Conservation (phyloP, 75 land plant species). For the Larix kaempferi region DNA sequence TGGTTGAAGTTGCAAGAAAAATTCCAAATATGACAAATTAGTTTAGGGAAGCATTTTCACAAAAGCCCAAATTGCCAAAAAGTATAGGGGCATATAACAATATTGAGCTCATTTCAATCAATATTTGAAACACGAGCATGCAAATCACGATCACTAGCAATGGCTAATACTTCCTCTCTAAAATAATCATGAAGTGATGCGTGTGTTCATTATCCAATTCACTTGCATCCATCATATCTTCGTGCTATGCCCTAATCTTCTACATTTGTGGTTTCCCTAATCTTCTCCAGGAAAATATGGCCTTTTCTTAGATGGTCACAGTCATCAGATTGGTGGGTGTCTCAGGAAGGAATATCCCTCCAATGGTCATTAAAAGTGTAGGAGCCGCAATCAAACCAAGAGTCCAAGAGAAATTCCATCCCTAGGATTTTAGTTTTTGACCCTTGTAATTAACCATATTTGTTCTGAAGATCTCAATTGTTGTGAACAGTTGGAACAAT, state of each 20-base stretch:
- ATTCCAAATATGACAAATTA: conserved; percentile 56
- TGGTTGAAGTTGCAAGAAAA: conserved; percentile 46
- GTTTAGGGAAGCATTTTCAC: conserved; percentile 56
- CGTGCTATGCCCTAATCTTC: conserved; percentile 60
- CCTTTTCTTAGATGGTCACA: conserved; percentile 41
- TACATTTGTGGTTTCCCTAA: conserved; percentile 58
- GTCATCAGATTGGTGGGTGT: conserved; percentile 77
- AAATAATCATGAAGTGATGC: conserved; percentile 65
- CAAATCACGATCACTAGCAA: conserved; percentile 60
- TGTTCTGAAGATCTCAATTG: no score
- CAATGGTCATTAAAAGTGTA: no score
- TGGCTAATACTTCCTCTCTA: conserved; percentile 48
- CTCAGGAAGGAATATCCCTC: conserved; percentile 66
- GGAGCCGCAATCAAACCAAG: no score
- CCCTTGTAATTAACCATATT: no score
- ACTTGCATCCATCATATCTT: conserved; percentile 73
- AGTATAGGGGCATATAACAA: conserved; percentile 88
- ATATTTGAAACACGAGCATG: conserved; percentile 75
- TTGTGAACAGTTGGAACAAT: no score
- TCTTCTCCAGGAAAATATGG: conserved; percentile 45
- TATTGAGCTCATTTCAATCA: conserved; percentile 82
- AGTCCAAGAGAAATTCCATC: no score
- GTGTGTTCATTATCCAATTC: conserved; percentile 35
- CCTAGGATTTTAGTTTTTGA: no score
- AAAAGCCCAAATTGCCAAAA: conserved; percentile 81